phyloP scores from a whole-genome alignment of 2,329 filamentous ascomycete genomes.

The Apiospora hydei region DNA sequence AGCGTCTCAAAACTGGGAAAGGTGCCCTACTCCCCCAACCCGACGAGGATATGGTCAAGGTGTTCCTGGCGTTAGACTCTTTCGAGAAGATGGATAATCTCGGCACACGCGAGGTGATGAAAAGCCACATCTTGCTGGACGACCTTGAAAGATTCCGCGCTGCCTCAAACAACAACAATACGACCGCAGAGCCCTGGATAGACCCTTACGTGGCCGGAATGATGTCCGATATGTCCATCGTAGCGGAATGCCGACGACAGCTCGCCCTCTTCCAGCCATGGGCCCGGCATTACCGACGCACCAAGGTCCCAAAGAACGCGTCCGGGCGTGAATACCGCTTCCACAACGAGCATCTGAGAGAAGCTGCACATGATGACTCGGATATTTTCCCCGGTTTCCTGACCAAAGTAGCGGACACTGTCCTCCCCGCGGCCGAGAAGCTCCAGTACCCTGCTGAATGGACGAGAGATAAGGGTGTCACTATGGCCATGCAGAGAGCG shows the following conservation, averaged over 20 bases:
- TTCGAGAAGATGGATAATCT: neutral
- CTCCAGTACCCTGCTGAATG: neutral
- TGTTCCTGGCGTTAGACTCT: neutral
- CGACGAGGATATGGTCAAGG: neutral
- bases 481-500: neutral
- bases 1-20: neutral
- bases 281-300: neutral
- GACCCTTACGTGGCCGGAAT: neutral
- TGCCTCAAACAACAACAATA: neutral
- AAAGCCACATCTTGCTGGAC: neutral
- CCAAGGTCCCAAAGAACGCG: neutral
- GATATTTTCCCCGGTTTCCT: neutral
- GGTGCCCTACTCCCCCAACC: no score
- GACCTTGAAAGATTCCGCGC: neutral
- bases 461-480: neutral
- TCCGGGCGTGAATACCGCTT: neutral
- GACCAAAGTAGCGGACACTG: neutral
- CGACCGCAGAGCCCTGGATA: neutral
- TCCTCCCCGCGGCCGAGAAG: neutral
- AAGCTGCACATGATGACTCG: no score
- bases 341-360: neutral
- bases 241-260: constrained; percentile 17
- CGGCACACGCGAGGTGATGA: neutral
- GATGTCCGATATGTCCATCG: neutral
- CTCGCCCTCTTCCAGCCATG: constrained; percentile 19